These are phyloP conservation scores for Suhomyces sp. DNA, from an alignment of 805 yeast genomes.

Conservation along the genomic window DNA sequence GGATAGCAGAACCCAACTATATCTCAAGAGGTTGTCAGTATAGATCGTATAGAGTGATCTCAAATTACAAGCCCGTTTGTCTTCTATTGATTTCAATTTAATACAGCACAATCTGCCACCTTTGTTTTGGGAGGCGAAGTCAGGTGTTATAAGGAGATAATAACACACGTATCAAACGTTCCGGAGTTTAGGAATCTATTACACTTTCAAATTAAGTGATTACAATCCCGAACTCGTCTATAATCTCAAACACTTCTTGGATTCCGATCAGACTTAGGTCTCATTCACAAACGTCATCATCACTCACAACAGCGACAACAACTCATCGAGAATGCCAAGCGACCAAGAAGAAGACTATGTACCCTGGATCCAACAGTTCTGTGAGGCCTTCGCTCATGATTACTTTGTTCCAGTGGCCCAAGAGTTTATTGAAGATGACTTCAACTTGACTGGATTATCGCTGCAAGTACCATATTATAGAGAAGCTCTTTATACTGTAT, in stretches of 20 bases:
- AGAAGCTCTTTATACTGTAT: slow-evolving; percentile 85
- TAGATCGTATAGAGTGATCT: not conserved
- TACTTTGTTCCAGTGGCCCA: slow-evolving; percentile 89
- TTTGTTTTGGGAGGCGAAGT: not conserved
- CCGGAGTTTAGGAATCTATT: not conserved
- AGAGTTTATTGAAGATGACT: slow-evolving; percentile 94
- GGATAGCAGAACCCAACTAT: not conserved
- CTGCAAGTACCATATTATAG: slow-evolving; percentile 85
- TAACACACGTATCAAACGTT: not conserved
- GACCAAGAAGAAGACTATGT: slow-evolving; percentile 55
- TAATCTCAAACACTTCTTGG: not conserved
- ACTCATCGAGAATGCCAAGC: slow-evolving; percentile 28
- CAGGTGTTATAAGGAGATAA: not conserved
- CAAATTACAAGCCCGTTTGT: not conserved
- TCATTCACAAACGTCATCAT: not conserved
- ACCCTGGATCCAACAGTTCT: slow-evolving; percentile 81
- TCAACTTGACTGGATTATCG: slow-evolving; percentile 86
- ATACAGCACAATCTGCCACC: not conserved
- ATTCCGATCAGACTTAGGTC: not conserved
- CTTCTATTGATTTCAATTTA: not conserved
- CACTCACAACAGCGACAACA: not conserved
- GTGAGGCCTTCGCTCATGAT: slow-evolving; percentile 78
- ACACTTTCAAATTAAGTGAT: not conserved
- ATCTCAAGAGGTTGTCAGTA: not conserved
- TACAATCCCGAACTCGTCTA: not conserved